Evolutionary conservation across 805 yeast species (phyloP).

Genomic region (Wickerhamiella shivajii): DNA sequence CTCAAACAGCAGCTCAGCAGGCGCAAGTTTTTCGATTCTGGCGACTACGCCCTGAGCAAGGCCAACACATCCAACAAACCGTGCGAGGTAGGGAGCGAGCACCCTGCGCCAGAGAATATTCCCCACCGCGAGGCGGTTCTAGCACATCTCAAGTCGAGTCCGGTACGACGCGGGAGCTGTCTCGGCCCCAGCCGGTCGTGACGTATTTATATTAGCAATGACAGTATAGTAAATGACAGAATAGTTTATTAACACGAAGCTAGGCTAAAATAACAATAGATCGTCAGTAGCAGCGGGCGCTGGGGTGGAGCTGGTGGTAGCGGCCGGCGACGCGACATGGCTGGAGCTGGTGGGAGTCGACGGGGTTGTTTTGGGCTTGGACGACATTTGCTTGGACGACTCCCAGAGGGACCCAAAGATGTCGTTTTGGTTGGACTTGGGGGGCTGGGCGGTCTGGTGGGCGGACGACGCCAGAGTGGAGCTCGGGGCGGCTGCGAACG

Average conservation of each 20-base stretch:
- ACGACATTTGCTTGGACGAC: slow-evolving; percentile 18
- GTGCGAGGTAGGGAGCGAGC: slow-evolving; percentile 18
- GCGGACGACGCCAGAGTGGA: neutral
- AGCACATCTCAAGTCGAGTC: slow-evolving; percentile 14
- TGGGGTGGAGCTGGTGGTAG: neutral
- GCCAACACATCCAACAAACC: slow-evolving; percentile 22
- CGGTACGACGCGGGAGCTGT: slow-evolving; percentile 18
- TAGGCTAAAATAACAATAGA: slow-evolving; percentile 10
- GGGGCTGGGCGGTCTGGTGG: slow-evolving; percentile 11
- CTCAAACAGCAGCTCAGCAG: slow-evolving; percentile 36
- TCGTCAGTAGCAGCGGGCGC: slow-evolving; percentile 8
- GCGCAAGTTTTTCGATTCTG: slow-evolving; percentile 81
- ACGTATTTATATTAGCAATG: neutral
- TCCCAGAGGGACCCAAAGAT: slow-evolving; percentile 30
- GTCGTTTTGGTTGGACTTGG: slow-evolving; percentile 20
- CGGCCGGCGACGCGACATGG: neutral
- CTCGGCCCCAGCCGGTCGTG: slow-evolving; percentile 13
- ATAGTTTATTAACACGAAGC: neutral
- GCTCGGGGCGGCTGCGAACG: slow-evolving; percentile 9
- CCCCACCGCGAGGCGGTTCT: slow-evolving; percentile 17
- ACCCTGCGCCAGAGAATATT: slow-evolving; percentile 19
- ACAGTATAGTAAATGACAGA: neutral
- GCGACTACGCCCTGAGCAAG: slow-evolving; percentile 73
- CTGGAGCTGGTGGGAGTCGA: slow-evolving; percentile 5
- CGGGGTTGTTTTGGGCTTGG: slow-evolving; percentile 14